These are phyloP conservation scores for Durio zibethinus DNA, from an alignment of 345 rosid genomes.

Conservation along the genomic window DNA sequence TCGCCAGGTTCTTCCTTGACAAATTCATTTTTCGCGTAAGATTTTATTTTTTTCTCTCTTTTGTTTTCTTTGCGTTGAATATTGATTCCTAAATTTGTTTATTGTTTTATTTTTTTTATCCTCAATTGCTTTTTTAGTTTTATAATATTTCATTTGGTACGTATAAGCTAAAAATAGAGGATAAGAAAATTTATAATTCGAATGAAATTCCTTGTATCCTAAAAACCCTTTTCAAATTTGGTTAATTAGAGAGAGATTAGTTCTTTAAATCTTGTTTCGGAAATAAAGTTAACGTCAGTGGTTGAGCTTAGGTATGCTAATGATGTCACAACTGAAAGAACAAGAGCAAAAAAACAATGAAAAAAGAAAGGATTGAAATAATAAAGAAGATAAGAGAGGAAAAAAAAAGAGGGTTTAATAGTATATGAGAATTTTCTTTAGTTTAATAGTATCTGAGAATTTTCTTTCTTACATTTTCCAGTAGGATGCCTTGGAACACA, in stretches of 20 bases:
- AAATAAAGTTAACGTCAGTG: background rate
- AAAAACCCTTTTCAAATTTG: background rate
- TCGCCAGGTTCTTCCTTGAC: slow-evolving; percentile 63
- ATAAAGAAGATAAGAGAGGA: background rate
- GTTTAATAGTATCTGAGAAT: background rate
- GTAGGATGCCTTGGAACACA: background rate
- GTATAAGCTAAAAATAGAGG: background rate
- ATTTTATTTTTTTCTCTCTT: slow-evolving; percentile 1
- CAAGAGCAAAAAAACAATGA: background rate
- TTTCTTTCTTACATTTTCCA: background rate
- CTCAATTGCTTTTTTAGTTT: background rate
- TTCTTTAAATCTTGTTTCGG: background rate
- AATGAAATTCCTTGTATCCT: background rate
- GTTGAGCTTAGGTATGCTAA: background rate
- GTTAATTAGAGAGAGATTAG: background rate
- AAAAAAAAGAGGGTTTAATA: background rate
- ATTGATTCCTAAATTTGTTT: background rate
- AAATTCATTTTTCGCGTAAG: slow-evolving; percentile 79
- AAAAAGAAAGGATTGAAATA: background rate
- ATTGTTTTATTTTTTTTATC: background rate
- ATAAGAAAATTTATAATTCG: no score
- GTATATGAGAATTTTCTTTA: background rate
- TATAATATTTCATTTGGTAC: background rate
- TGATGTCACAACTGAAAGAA: background rate
- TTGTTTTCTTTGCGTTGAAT: background rate